These are phyloP conservation scores for Camelina sativa DNA, from an alignment of 345 rosid species.

Conservation along the genomic window DNA sequence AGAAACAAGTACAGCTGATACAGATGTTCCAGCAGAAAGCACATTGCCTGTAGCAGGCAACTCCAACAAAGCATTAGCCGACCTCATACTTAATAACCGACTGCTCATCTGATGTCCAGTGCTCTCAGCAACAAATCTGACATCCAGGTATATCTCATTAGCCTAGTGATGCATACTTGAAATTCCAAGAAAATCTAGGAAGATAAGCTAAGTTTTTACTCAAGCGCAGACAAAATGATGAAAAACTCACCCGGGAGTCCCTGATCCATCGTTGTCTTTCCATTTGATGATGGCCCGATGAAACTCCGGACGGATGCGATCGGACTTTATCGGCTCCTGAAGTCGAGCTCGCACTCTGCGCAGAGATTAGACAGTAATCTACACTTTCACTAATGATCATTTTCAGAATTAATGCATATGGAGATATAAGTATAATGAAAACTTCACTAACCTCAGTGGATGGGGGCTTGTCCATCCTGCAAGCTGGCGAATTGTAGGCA, in stretches of 20 bases:
- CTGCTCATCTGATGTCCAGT: conserved; percentile 93
- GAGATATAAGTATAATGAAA: conserved; percentile 22
- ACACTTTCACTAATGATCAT: conserved; percentile 4
- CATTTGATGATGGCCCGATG: conserved; percentile 78
- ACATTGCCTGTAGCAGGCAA: conserved; percentile 68
- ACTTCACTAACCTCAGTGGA: conserved; percentile 65
- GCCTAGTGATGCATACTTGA: conserved; percentile 9
- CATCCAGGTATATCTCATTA: conserved; percentile 33
- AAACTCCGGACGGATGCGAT: conserved; percentile 67
- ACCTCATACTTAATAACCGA: conserved; percentile 90
- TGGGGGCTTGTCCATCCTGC: conserved; percentile 89
- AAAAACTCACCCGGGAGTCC: conserved; percentile 71
- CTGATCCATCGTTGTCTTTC: conserved; percentile 86
- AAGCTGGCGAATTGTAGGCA: conserved; percentile 74
- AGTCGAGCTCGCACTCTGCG: conserved; percentile 77
- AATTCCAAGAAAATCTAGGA: conserved; percentile 15
- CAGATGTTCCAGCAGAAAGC: conserved; percentile 74
- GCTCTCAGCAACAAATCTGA: conserved; percentile 93
- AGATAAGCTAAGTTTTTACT: conserved; percentile 7
- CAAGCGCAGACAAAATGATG: conserved; percentile 22
- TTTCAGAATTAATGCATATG: not conserved
- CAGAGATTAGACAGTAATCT: conserved; percentile 13
- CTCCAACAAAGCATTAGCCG: conserved; percentile 88
- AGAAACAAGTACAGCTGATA: conserved; percentile 70
- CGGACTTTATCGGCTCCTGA: conserved; percentile 68